phyloP scores from a whole-genome alignment of 1,139 yeast species.

The Suhomyces maxii region DNA sequence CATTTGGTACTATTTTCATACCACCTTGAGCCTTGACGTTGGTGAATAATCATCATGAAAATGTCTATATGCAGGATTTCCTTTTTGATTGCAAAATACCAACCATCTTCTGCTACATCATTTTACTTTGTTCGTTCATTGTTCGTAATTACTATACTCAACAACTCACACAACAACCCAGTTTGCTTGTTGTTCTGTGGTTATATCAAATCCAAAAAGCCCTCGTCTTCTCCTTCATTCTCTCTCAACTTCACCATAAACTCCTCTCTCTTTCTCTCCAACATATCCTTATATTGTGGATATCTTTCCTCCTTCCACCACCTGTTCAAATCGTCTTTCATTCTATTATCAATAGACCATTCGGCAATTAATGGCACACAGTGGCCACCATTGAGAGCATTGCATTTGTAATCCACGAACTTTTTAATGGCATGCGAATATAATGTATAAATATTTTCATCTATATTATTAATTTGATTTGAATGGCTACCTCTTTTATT shows the following conservation, averaged over 20 bases:
- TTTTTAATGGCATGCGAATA: conserved; percentile 29
- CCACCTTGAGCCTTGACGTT: no score
- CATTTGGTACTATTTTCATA: no score
- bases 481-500: conserved; percentile 18
- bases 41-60: no score
- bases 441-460: conserved; percentile 21
- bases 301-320: conserved; percentile 25
- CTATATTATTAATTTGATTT: conserved; percentile 16
- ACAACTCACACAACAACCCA: no score
- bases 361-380: conserved; percentile 33
- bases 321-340: conserved; percentile 23
- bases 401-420: conserved; percentile 32
- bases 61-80: no score
- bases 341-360: conserved; percentile 38
- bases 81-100: background rate
- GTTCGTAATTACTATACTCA: background rate
- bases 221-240: conserved; percentile 28
- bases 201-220: conserved; percentile 34
- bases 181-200: background rate
- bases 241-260: conserved; percentile 27
- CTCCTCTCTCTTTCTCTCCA: conserved; percentile 31
- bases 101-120: background rate
- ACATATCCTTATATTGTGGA: conserved; percentile 23
- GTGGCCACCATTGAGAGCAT: conserved; percentile 30
- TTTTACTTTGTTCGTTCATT: background rate